Conservation (phyloP, 208 protist genomes). For the Trypanosoma cruzi region DNA sequence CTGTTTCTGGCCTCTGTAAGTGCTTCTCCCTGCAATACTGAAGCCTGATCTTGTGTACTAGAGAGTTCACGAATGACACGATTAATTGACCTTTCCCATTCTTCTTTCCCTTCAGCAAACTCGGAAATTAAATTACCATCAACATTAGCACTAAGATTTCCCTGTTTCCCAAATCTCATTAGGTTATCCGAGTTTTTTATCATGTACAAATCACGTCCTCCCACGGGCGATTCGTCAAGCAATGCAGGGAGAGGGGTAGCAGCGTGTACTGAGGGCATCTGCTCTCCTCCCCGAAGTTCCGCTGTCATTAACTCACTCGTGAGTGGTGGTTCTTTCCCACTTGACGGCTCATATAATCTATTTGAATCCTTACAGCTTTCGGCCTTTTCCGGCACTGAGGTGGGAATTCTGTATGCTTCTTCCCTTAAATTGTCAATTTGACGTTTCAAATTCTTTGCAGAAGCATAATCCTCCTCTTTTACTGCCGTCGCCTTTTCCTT, state of each 20-base stretch:
- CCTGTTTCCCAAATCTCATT: neutral
- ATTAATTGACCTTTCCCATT: constrained; percentile 82
- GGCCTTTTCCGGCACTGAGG: neutral
- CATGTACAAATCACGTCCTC: constrained; percentile 65
- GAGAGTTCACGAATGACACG: constrained; percentile 41
- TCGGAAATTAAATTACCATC: constrained; percentile 11
- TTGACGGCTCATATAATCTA: neutral
- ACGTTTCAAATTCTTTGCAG: constrained; percentile 80
- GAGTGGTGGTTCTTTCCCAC: neutral
- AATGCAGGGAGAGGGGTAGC: neutral
- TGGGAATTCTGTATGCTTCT: constrained; percentile 24
- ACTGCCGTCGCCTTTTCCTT: constrained; percentile 73
- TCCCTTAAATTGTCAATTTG: constrained; percentile 67
- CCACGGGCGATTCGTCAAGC: constrained; percentile 72
- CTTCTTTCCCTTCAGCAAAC: constrained; percentile 40
- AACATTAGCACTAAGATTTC: too few relatives aligned
- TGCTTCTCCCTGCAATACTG: constrained; percentile 41
- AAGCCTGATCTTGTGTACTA: constrained; percentile 35
- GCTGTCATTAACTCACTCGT: neutral
- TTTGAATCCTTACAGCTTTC: neutral
- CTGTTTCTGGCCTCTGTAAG: constrained; percentile 41
- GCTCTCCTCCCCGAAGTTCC: constrained; percentile 2
- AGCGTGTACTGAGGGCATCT: neutral
- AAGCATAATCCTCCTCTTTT: constrained; percentile 71
- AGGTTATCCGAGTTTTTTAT: constrained; percentile 30